Percentiles rank a stretch among this genome's conserved stretches.
phyloP scores from a whole-genome alignment of 176 grass and related monocot species.

The Paspalum vaginatum region DNA sequence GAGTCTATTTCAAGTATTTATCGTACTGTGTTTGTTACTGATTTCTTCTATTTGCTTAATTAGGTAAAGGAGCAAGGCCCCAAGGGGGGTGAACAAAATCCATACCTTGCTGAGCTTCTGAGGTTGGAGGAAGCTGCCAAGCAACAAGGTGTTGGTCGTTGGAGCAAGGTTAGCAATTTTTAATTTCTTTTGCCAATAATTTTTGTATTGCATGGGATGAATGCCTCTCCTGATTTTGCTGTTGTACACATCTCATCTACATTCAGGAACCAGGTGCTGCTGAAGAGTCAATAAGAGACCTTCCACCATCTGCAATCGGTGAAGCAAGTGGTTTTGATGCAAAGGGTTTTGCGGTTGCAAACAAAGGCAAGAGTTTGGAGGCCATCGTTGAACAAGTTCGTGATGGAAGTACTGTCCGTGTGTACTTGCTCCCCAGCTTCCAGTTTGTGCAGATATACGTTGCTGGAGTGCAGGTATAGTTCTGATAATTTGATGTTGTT shows the following conservation, averaged over 20 bases:
- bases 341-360: conserved; percentile 69
- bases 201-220: conserved; percentile 21
- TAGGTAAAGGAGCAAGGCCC: conserved; percentile 84
- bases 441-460: conserved; percentile 97
- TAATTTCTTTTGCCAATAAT: background rate
- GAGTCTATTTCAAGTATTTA: background rate
- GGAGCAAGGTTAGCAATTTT: conserved; percentile 74
- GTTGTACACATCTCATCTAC: conserved; percentile 35
- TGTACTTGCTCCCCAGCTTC: conserved; percentile 87
- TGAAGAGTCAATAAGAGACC: conserved; percentile 82
- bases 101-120: conserved; percentile 66
- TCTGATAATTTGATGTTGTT: conserved; percentile 28
- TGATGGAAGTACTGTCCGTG: conserved; percentile 90
- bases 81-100: conserved; percentile 71
- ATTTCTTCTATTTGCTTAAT: conserved; percentile 28
- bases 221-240: conserved; percentile 13
- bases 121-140: conserved; percentile 87
- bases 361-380: conserved; percentile 93
- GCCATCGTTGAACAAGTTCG: conserved; percentile 94
- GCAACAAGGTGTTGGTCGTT: conserved; percentile 87
- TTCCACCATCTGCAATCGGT: conserved; percentile 96
- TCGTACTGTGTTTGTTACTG: background rate
- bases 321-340: conserved; percentile 91
- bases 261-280: conserved; percentile 75
- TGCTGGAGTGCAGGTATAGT: conserved; percentile 86